Evolutionary conservation across 345 rosid genomes (phyloP).

Genomic region (Rhizophora apiculata): DNA sequence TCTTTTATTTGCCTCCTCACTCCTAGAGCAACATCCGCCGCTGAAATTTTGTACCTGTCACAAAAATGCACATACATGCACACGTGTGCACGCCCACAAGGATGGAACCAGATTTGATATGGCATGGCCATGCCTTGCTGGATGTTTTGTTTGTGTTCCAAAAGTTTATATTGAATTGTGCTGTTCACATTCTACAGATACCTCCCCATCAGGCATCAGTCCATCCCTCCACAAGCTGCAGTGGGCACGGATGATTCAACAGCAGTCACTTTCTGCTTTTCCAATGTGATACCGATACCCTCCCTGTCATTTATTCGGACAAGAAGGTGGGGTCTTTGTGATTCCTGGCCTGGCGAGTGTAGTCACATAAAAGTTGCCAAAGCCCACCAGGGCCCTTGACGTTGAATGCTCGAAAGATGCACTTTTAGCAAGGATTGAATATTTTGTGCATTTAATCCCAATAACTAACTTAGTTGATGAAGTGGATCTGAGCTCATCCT

Average conservation of each 20-base stretch:
- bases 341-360: not conserved
- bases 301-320: conserved; percentile 4
- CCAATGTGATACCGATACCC: conserved; percentile 15
- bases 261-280: conserved; percentile 31
- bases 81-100: not conserved
- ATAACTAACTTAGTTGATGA: too few species aligned
- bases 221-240: not conserved
- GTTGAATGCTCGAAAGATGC: not conserved
- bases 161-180: conserved; percentile 12
- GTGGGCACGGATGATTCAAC: conserved; percentile 4
- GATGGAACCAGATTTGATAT: conserved; percentile 5
- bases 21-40: too few species aligned
- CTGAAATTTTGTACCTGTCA: conserved; percentile 18
- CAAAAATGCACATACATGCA: not conserved
- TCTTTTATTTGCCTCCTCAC: too few species aligned
- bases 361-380: too few species aligned
- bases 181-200: conserved; percentile 15
- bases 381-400: too few species aligned
- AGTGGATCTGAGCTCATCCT: too few species aligned
- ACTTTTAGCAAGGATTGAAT: too few species aligned
- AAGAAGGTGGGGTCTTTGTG: conserved; percentile 22
- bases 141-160: not conserved
- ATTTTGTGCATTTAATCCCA: too few species aligned
- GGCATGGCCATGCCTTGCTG: not conserved
- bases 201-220: not conserved